Conservation (phyloP, 768 basidiomycete species). For the Paxillus ammoniavirescens region DNA sequence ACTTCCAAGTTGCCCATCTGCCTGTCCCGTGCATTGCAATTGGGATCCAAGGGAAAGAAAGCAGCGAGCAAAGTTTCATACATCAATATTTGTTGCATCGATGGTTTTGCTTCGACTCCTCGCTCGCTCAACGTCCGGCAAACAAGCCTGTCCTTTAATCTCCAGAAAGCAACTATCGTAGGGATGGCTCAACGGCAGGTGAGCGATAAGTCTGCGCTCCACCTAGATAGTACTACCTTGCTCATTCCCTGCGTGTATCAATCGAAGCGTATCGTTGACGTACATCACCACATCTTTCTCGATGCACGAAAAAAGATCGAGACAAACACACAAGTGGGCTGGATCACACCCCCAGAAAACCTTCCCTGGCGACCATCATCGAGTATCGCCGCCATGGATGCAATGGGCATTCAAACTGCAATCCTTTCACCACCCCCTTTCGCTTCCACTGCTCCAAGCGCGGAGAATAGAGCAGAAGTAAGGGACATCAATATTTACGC, state of each 20-base stretch:
- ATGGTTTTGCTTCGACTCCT: not conserved
- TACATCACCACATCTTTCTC: constrained; percentile 80
- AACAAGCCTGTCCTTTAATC: not conserved
- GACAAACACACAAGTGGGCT: constrained; percentile 50
- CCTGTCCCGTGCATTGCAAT: constrained; percentile 4
- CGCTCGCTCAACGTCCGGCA: not conserved
- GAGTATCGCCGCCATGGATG: constrained; percentile 65
- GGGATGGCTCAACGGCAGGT: constrained; percentile 15
- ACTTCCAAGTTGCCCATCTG: not conserved
- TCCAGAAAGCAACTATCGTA: not conserved
- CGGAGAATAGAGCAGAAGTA: constrained; percentile 40
- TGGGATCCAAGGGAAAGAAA: constrained; percentile 16
- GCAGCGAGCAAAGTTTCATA: constrained; percentile 5
- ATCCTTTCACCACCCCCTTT: constrained; percentile 68
- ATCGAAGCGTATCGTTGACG: constrained; percentile 43
- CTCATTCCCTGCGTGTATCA: not conserved
- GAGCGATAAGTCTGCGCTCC: not conserved
- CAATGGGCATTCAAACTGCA: constrained; percentile 52
- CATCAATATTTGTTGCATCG: not conserved
- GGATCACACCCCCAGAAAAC: constrained; percentile 60
- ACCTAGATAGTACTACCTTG: not conserved
- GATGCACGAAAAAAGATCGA: constrained; percentile 46
- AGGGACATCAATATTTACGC: constrained; percentile 49
- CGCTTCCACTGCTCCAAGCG: constrained; percentile 36
- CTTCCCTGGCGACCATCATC: constrained; percentile 62